Evolutionary conservation across 2,329 filamentous ascomycete genomes (phyloP).

Genomic region (Knufia petricola): DNA sequence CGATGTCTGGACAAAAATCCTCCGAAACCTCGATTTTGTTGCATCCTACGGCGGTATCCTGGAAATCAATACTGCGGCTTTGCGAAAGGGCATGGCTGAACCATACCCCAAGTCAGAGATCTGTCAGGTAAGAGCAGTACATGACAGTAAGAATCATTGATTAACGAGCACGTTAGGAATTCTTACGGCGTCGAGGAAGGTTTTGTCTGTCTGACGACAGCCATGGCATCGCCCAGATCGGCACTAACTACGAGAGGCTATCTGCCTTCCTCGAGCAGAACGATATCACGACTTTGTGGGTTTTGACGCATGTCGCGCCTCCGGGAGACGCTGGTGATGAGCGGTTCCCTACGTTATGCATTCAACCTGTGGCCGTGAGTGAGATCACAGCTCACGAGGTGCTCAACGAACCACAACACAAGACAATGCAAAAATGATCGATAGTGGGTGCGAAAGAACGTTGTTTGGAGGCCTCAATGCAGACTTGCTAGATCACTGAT

Average conservation of each 20-base stretch:
- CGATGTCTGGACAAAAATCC: slow-evolving; percentile 62
- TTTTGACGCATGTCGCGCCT: neutral
- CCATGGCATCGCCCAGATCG: slow-evolving; percentile 77
- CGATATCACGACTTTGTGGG: neutral
- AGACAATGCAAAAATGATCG: neutral
- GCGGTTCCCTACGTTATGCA: slow-evolving; percentile 6
- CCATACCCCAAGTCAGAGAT: slow-evolving; percentile 77
- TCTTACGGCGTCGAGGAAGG: slow-evolving; percentile 27
- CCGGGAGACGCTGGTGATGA: neutral
- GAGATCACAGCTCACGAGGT: neutral
- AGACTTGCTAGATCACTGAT: neutral
- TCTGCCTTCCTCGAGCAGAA: slow-evolving; percentile 52
- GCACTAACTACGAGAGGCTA: slow-evolving; percentile 67
- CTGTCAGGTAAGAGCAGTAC: slow-evolving; percentile 51
- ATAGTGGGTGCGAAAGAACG: neutral
- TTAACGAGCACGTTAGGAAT: slow-evolving; percentile 1
- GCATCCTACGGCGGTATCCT: slow-evolving; percentile 68
- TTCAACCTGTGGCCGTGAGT: neutral
- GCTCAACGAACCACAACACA: neutral
- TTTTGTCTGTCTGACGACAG: slow-evolving; percentile 95
- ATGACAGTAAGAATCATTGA: neutral
- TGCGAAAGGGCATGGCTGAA: slow-evolving; percentile 83
- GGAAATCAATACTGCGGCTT: slow-evolving; percentile 77
- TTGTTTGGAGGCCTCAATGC: neutral
- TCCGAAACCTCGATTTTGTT: slow-evolving; percentile 64